A percentile compares a stretch with the other conserved stretches of the same genome.
These are phyloP conservation scores for Penicillium polonicum DNA, from an alignment of 2,329 filamentous ascomycete genomes.

Conservation along the genomic window DNA sequence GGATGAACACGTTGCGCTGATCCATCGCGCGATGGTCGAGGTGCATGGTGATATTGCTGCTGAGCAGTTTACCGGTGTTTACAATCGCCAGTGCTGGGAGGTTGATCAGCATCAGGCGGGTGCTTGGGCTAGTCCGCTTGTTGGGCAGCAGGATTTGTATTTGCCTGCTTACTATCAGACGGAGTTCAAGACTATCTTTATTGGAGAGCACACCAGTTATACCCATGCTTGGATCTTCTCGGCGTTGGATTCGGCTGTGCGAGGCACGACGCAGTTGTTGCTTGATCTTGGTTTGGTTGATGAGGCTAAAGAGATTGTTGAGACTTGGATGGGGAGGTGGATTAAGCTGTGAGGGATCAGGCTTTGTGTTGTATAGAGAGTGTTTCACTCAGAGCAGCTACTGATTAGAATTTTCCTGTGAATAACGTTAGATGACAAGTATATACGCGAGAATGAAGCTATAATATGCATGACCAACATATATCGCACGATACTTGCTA, in stretches of 20 bases:
- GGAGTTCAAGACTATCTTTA: constrained; percentile 66
- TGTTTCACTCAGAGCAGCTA: not conserved
- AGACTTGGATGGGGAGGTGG: constrained; percentile 70
- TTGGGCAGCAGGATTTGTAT: constrained; percentile 68
- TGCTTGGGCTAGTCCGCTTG: constrained; percentile 60
- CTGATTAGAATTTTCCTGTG: not conserved
- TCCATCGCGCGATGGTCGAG: constrained; percentile 65
- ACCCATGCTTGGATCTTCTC: constrained; percentile 61
- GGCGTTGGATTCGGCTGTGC: constrained; percentile 65
- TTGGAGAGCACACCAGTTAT: constrained; percentile 68
- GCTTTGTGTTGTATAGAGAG: not conserved
- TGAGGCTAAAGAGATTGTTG: constrained; percentile 63
- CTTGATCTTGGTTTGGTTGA: constrained; percentile 64
- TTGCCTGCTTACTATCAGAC: constrained; percentile 72
- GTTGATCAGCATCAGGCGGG: constrained; percentile 61
- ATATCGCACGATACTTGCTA: not conserved
- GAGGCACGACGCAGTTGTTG: constrained; percentile 64
- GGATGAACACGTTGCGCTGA: constrained; percentile 57
- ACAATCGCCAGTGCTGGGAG: constrained; percentile 65
- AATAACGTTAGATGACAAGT: not conserved
- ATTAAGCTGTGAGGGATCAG: constrained; percentile 39
- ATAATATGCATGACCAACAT: not conserved
- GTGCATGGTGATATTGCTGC: constrained; percentile 62
- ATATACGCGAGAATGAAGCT: not conserved
- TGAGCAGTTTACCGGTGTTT: constrained; percentile 64